phyloP scores from a whole-genome alignment of 345 rosid species.

The Ceriops tagal region DNA sequence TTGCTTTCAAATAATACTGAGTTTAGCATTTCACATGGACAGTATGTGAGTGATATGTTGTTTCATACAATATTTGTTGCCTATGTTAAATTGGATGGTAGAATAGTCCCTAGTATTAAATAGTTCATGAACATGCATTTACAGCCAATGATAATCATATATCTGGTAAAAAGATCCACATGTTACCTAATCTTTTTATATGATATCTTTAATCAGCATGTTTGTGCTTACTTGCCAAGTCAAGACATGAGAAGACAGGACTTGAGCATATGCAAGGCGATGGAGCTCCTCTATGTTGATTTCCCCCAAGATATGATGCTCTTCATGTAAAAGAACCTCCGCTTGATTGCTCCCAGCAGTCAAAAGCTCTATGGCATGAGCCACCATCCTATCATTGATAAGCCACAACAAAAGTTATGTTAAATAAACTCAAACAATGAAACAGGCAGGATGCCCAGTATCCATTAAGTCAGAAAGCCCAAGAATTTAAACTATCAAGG shows the following conservation, averaged over 20 bases:
- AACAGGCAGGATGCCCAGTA: neutral
- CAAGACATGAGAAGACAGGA: slow-evolving; percentile 79
- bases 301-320: slow-evolving; percentile 62
- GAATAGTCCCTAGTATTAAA: neutral
- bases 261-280: slow-evolving; percentile 92
- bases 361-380: slow-evolving; percentile 82
- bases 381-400: slow-evolving; percentile 71
- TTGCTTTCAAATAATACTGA: neutral
- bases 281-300: slow-evolving; percentile 85
- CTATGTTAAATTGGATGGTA: neutral
- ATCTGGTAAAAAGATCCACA: neutral
- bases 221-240: slow-evolving; percentile 86
- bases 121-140: neutral
- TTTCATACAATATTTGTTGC: neutral
- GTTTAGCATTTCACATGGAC: neutral
- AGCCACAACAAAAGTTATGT: slow-evolving; percentile 17
- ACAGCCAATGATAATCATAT: neutral
- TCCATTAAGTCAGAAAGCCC: neutral
- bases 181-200: neutral
- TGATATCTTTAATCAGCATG: slow-evolving; percentile 14
- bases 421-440: neutral
- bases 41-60: neutral
- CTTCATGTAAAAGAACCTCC: slow-evolving; percentile 72
- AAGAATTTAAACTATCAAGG: neutral
- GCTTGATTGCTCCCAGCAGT: slow-evolving; percentile 75